A percentile compares a stretch with the other conserved stretches of the same genome.
These are phyloP conservation scores for Apiospora aurea DNA, from an alignment of 2,329 filamentous ascomycete genomes.

Conservation along the genomic window DNA sequence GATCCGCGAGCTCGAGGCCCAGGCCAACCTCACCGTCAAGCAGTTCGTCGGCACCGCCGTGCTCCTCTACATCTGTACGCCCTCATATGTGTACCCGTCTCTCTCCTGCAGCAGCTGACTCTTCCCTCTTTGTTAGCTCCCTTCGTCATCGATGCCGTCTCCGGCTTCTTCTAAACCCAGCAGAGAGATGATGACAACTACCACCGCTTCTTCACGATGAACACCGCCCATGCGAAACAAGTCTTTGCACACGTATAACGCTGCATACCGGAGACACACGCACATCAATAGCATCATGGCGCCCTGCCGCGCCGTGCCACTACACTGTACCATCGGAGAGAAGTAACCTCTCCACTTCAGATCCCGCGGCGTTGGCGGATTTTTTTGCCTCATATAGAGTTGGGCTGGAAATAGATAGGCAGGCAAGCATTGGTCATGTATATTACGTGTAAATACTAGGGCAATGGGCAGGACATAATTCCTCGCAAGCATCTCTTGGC, in stretches of 20 bases:
- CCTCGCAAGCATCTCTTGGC: neutral
- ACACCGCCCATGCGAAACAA: neutral
- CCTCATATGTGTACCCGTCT: neutral
- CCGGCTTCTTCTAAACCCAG: slow-evolving; percentile 44
- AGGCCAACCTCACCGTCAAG: slow-evolving; percentile 73
- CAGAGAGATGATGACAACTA: neutral
- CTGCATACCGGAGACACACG: neutral
- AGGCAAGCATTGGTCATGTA: neutral
- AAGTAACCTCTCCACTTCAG: slow-evolving; percentile 4
- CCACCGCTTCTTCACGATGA: neutral
- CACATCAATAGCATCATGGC: neutral
- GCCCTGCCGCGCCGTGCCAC: neutral
- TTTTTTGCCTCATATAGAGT: neutral
- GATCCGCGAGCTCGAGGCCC: slow-evolving; percentile 72
- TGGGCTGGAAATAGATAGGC: neutral
- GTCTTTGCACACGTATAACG: neutral
- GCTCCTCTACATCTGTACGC: slow-evolving; percentile 79
- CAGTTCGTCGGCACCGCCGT: slow-evolving; percentile 70
- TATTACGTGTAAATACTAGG: slow-evolving; percentile 11
- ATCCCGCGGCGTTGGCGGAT: neutral
- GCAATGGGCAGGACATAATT: neutral
- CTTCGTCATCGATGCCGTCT: slow-evolving; percentile 62
- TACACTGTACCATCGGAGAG: slow-evolving; percentile 11
- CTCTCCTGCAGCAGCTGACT: too few relatives aligned
- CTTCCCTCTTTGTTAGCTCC: slow-evolving; percentile 51